Evolutionary conservation across 805 yeast genomes (phyloP), one percentile per base, ranked within the genome.

Genomic region (Metschnikowia orientalis): DNA sequence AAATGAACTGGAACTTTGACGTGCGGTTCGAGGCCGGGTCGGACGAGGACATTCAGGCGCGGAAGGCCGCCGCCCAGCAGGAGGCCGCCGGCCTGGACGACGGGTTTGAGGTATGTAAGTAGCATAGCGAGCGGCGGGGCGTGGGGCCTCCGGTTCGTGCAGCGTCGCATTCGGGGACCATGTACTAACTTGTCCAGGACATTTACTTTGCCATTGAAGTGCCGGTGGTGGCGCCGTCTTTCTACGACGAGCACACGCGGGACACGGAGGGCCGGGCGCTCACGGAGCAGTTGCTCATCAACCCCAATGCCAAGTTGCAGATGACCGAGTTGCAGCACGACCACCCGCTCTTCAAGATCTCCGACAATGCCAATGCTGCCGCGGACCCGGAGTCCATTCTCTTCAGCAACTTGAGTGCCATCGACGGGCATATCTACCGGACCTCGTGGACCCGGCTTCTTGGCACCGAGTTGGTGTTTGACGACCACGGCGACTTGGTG

Each of bases 1-100:
- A 88, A 56, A 86, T 87, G 94, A 80, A 85, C 52, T 89, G 97
- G 97, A 77, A 80, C 47, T 90, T 88, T 63, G 75, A 73, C 49
- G 67, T 57, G 36, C 77, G 75, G 12, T 80, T 75, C 45, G 95
- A 86, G 60, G 95, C 96, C 5, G 96, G 96, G 8, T 83, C 95
- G 3, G 86, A 80, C 42, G 95, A 81, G 31, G 96, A 88, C 56
- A 77, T 87, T 33, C 75, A 72, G 44, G 72, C 74, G 10, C 69
- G 88, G 51, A 50, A 44, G 42, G 54, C 47, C 8, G 38, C 45
- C 18, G 45, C 42, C 17, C 19, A 26, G 45, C 37, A 34, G 39
- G 32, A 30, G 37, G 37, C 2, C 23, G 34, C 32, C 38, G n/a
- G n/a, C n/a, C n/a, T n/a, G n/a, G 18, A 18, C n/a, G 34, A 16